Base-by-base conservation (phyloP, 2,329 filamentous ascomycete species). In the Proliferodiscus dingleyae region DNA sequence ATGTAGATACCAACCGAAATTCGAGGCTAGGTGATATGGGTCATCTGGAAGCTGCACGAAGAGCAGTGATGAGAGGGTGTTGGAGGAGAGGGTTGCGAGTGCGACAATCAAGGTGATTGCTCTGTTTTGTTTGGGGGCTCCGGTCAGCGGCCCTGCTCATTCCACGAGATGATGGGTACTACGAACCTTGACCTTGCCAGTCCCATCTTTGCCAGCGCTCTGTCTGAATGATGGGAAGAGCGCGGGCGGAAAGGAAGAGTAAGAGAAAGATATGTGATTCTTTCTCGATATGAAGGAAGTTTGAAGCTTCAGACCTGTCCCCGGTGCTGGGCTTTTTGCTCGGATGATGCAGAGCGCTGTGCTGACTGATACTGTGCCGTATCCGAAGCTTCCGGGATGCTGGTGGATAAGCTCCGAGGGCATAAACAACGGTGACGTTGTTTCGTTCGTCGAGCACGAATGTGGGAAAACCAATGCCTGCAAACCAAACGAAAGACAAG, bases 1-100 rank as follows among this genome's bases (percentile, higher is more conserved):
- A 48, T 66, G 59, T 18, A 69, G 60, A 54, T 71, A 72, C 33
- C 60, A 50, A 5, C 64, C 53, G 23, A 66, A 66, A 47, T 64
- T 54, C 45, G 51, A 49, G 32, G 61, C 60, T 10, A 65, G 50
- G 39, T 58, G 56, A 29, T 58, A 59, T 32, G 58, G 58, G 43
- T 65, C 63, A 43, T 60, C 62, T 37, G 60, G 64, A 37, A 61
- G 56, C 38, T 63, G 60, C 37, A 53, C 47, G 39, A 62, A 56
- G 28, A 65, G 55, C 4, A 60, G 30, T 3, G 54, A 55, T 9
- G 55, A 61, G 38, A 65, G 52, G 16, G 50, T 51, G 29, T 63
- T 65, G 49, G 47, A 52, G 16, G 52, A 44, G n/a, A 65, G 47
- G 8, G 59, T 59, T 37, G 58, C 46, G 39, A 60, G 26, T 15